phyloP scores from a whole-genome alignment of 73 alveolate species.

The Paramecium caudatum region DNA sequence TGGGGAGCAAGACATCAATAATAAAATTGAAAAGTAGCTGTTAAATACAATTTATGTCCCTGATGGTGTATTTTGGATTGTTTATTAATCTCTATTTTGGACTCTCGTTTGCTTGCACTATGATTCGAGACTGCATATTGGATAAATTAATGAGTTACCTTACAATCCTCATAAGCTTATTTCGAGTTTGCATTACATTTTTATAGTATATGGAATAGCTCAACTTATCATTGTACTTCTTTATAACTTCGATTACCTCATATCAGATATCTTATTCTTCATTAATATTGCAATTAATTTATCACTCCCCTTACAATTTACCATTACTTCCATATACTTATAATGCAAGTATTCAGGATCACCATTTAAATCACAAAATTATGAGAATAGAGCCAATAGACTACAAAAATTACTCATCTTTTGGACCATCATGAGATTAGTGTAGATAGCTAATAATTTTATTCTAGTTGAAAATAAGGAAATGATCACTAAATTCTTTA shows the following conservation, averaged over 20 bases:
- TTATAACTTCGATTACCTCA: neutral
- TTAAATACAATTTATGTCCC: slow-evolving; percentile 26
- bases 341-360: slow-evolving; percentile 16
- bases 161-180: neutral
- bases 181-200: neutral
- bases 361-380: slow-evolving; percentile 5
- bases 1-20: neutral
- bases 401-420: neutral
- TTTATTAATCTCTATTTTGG: slow-evolving; percentile 41
- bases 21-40: slow-evolving; percentile 28
- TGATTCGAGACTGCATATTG: slow-evolving; percentile 3
- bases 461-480: neutral
- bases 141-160: neutral
- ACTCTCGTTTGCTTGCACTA: neutral
- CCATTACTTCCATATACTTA: neutral
- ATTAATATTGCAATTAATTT: neutral
- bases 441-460: neutral
- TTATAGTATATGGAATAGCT: slow-evolving; percentile 13
- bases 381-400: slow-evolving; percentile 9
- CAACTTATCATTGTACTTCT: neutral
- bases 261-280: neutral
- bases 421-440: neutral
- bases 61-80: slow-evolving; percentile 40
- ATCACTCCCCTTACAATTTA: neutral
- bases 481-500: neutral